Evolutionary conservation across 352 stramenopile genomes (phyloP), one percentile per base, ranked within the genome.

Genomic region (Pythium insidiosum): DNA sequence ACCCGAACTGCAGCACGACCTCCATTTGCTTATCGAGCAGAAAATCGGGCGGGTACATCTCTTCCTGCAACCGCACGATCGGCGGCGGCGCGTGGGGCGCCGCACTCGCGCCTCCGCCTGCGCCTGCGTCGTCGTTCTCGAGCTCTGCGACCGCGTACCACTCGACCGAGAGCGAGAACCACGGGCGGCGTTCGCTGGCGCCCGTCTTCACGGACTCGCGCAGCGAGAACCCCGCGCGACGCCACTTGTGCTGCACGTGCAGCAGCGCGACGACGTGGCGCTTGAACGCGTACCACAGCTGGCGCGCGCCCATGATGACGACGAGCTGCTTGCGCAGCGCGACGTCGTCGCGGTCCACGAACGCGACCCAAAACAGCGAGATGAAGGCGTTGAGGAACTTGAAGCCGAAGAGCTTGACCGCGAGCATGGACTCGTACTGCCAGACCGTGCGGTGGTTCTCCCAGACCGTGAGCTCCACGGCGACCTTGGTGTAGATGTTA

Each of bases 1-100:
- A 97, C 34, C 90, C 89, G 53, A 97, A 96, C 77, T 86, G 74
- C n/a, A 90, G 53, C 31, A 90, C 62, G 10, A 80, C 49, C 44
- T 90, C 77, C 66, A 87, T 86, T 29, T 90, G 74, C 49, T 90
- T 90, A 43, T 60, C 63, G 65, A 90, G 63, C 26, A 90, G 43
- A 19, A 85, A 79, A 39, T 84, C 67, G 15, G 68, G 71, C 10
- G 72, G 65, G 38, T 78, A 56, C 77, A 89, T 87, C 35, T 86
- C 60, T 35, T 87, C 69, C 38, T 89, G 77, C 34, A 87, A 43
- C 13, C 79, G 48, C 23, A 90, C 63, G 22, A 65, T 62, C 2
- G 58, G 54, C 18, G 77, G 74, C n/a, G 69, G 58, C 18, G 11
- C 15, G 30, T 7, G 12, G 29, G 2, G 13, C 13, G 34, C 3